Percentiles rank a stretch among this genome's conserved stretches.
These are phyloP conservation scores for Earliella scabrosa DNA, from an alignment of 1,284 basidiomycete species.

Conservation along the genomic window DNA sequence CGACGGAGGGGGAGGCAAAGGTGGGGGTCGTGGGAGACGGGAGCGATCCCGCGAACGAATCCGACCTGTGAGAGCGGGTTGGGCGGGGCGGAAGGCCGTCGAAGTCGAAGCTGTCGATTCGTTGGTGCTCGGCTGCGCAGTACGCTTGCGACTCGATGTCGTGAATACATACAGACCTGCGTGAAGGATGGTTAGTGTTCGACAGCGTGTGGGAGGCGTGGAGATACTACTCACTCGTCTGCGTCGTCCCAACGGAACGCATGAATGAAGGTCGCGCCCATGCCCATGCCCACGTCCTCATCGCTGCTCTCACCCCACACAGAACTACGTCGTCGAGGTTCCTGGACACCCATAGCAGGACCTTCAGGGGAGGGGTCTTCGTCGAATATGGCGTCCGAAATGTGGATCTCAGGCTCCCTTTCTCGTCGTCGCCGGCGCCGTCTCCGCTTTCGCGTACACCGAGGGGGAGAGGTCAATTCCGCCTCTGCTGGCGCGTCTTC, in stretches of 20 bases:
- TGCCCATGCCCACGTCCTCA: conserved; percentile 40
- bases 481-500: conserved; percentile 15
- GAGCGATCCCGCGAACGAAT: background rate
- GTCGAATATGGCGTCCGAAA: conserved; percentile 69
- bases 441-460: background rate
- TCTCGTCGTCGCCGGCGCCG: conserved; percentile 7
- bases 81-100: conserved; percentile 48
- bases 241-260: conserved; percentile 48
- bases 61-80: conserved; percentile 7
- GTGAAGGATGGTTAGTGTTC: background rate
- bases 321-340: conserved; percentile 16
- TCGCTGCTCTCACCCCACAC: conserved; percentile 25
- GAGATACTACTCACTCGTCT: conserved; percentile 32
- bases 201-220: too few species aligned
- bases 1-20: background rate
- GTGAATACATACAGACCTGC: conserved; percentile 8
- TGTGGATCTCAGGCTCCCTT: conserved; percentile 45
- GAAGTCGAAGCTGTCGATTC: conserved; percentile 59
- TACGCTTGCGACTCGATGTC: conserved; percentile 28
- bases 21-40: conserved; percentile 4
- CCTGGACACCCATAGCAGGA: conserved; percentile 43
- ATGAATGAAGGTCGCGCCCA: conserved; percentile 62
- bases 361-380: conserved; percentile 58
- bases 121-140: conserved; percentile 40
- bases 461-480: background rate